Percentiles rank a stretch among this genome's conserved stretches.
phyloP scores from a whole-genome alignment of 2,329 filamentous ascomycete species.

The Cylindrodendrum hubeiense region DNA sequence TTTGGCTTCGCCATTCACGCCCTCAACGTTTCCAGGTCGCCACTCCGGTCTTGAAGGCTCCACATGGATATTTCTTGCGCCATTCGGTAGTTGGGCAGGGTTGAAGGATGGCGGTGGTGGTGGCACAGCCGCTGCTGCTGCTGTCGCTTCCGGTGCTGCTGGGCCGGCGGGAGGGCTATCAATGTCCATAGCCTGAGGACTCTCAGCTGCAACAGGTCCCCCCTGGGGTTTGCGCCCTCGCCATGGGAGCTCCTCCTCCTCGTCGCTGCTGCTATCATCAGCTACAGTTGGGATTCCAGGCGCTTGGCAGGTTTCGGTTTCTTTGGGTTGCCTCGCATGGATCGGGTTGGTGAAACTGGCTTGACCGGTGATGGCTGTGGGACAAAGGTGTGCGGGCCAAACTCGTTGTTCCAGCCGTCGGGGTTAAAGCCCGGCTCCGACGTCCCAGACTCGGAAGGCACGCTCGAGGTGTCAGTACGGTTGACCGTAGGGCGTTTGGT shows the following conservation, averaged over 20 bases:
- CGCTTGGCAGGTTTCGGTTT: constrained; percentile 70
- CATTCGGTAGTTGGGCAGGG: constrained; percentile 33
- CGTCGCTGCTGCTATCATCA: constrained; percentile 61
- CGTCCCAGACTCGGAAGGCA: constrained; percentile 36
- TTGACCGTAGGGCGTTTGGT: constrained; percentile 44
- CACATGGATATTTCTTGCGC: constrained; percentile 66
- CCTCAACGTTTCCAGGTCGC: constrained; percentile 63
- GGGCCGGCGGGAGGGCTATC: constrained; percentile 61
- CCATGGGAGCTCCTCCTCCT: constrained; percentile 54
- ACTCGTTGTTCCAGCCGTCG: constrained; percentile 66
- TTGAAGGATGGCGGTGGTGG: constrained; percentile 34
- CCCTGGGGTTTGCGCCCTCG: constrained; percentile 49
- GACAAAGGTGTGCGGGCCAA: constrained; percentile 67
- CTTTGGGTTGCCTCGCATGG: constrained; percentile 62
- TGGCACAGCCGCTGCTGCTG: constrained; percentile 12
- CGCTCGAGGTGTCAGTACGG: constrained; percentile 38
- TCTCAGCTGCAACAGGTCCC: constrained; percentile 51
- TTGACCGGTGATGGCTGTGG: constrained; percentile 55
- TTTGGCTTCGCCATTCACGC: constrained; percentile 38
- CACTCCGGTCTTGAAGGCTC: constrained; percentile 72
- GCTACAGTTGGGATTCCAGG: constrained; percentile 60
- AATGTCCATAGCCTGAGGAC: constrained; percentile 75
- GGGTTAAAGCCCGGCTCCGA: constrained; percentile 59
- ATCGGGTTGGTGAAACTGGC: constrained; percentile 60
- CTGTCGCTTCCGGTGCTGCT: constrained; percentile 26